A percentile compares a stretch with the other conserved stretches of the same genome.
Evolutionary conservation across 2,329 filamentous ascomycete species (phyloP).

Genomic region (Keithomyces neogunnii): DNA sequence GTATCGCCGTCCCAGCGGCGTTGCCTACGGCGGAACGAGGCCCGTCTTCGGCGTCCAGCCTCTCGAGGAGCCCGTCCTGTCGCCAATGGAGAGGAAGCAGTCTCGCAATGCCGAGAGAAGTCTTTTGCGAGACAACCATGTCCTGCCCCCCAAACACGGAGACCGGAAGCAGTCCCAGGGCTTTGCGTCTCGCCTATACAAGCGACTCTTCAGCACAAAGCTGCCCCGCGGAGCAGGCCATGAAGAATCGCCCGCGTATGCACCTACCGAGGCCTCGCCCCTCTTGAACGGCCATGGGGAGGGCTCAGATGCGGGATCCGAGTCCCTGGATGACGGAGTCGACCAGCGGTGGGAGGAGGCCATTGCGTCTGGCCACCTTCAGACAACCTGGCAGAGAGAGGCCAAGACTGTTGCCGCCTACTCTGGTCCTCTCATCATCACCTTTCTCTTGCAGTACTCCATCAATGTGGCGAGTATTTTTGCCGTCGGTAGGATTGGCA

Average conservation of each 20-base stretch:
- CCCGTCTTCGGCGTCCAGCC: constrained; percentile 56
- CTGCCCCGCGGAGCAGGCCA: constrained; percentile 29
- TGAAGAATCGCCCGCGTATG: constrained; percentile 23
- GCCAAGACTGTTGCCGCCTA: constrained; percentile 70
- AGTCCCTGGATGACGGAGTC: constrained; percentile 40
- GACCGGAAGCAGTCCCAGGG: constrained; percentile 22
- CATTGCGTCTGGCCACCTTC: constrained; percentile 69
- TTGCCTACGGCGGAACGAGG: constrained; percentile 63
- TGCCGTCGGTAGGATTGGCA: constrained; percentile 67
- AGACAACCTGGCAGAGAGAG: constrained; percentile 87
- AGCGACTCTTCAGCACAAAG: constrained; percentile 48
- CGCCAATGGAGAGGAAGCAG: constrained; percentile 45
- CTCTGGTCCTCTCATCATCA: constrained; percentile 58
- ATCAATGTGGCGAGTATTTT: constrained; percentile 78
- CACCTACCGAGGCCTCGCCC: constrained; percentile 30
- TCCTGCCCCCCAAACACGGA: constrained; percentile 52
- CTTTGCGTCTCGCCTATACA: constrained; percentile 33
- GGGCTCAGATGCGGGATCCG: constrained; percentile 26
- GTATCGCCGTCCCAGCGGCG: constrained; percentile 71
- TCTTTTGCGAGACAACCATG: constrained; percentile 55
- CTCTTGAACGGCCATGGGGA: constrained; percentile 20
- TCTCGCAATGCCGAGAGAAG: constrained; percentile 51
- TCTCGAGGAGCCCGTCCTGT: constrained; percentile 38
- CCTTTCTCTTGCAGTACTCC: constrained; percentile 74
- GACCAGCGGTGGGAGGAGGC: constrained; percentile 79